Evolutionary conservation across 2,329 filamentous ascomycete genomes (phyloP), one percentile per base, ranked within the genome.

Genomic region (Fusarium sp.): DNA sequence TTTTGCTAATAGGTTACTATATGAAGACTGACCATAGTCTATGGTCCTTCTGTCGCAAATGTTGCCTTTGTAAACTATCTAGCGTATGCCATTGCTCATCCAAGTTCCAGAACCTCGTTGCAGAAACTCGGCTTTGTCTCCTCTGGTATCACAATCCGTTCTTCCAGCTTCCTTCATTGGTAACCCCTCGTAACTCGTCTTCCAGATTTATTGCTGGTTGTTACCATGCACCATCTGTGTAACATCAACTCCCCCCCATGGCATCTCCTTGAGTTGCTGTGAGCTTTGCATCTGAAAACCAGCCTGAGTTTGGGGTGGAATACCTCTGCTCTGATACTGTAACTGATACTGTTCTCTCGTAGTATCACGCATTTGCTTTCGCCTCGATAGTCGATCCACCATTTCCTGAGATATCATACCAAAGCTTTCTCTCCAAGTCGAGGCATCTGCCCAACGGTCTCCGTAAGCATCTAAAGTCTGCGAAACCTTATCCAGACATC

Each of bases 391-490:
- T 5, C 81, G 78, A 6, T 83, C 79, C 24, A 84, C 68, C 8
- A 84, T 79, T 44, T 83, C 80, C 29, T 76, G 78, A 6, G 83
- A 88, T 15, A 83, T 81, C 48, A 76, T 75, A 64, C 88, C 84
- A 70, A 90, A 90, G 38, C 80, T 85, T 38, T 82, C 78, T 63
- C 83, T 81, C n/a, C 90, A 80, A 61, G 83, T 81, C 33, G 83
- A 79, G 3, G 87, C 85, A 62, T 89, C 83, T 6, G 84, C 84
- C 89, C 89, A 91, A 4, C 87, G 81, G 66, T 87, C 82, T 33
- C 88, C 87, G 60, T 86, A 90, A n/a, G 81, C 83, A 16, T 79
- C 81, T 20, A 91, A 77, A 2, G 85, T 88, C 63, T 86, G 81
- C 6, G 82, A 81, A 10, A 88, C 85, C 41, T 83, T 82, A 54